Evolutionary conservation across 371 early-diverging fungal genomes (phyloP), one percentile per base, ranked within the genome.

Genomic region (Apophysomyces sp.): DNA sequence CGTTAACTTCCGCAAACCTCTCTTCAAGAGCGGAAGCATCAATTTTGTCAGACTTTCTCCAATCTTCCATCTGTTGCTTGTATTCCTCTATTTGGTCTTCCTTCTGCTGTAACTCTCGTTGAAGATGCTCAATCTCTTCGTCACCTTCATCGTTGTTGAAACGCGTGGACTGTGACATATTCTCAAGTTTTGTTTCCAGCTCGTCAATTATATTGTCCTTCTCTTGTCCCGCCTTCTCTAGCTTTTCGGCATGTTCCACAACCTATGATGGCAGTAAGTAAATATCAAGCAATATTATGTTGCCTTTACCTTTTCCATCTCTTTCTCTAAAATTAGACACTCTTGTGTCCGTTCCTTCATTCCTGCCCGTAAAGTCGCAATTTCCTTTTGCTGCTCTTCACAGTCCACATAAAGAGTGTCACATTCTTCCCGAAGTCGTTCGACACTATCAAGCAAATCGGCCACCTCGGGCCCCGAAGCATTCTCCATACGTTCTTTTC

Each of bases 271-370:
- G 8, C 16, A 18, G 4, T 18, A 0, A 6, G 9, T 44, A 9
- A 61, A 7, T 16, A 29, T 21, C 2, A n/a, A 9, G 2, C 0
- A 7, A 24, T 2, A 39, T 12, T 24, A 4, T 16, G 27, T 13
- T 56, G 15, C 24, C 12, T 52, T 16, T 59, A 77, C 62, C 60
- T 80, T 82, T 26, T 66, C 72, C 0, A 82, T 61, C 37, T 74
- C 69, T 4, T 56, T 63, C 40, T 78, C 71, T 9, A 82, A 49
- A 9, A 65, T 72, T 9, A 40, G 32, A 41, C 77, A 62, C 24
- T 80, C 81, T 6, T 65, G 70, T 41, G 68, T 68, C 6, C 74
- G 67, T 16, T 66, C 57, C 32, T 74, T 67, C 4, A 80, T 31
- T 24, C 67, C 75, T 9, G 39, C 27, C 16, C 54, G 53, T 21